Base-by-base conservation (phyloP, 2,329 filamentous ascomycete species). In the Nigrospora osmanthi region DNA sequence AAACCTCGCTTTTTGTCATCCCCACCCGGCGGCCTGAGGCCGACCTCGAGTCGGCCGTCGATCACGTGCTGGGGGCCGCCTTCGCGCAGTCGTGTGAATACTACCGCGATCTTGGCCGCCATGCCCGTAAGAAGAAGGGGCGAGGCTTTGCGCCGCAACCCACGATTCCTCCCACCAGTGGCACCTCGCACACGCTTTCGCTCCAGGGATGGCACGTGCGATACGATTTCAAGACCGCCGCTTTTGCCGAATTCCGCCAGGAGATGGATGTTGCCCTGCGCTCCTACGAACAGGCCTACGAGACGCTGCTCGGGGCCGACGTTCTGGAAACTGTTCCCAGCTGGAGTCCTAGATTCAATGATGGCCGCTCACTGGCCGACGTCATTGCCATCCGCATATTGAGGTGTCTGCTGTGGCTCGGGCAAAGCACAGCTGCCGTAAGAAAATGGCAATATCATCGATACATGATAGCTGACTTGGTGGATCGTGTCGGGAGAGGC, bases 71-170 rank as follows among this genome's bases (percentile, higher is more conserved):
- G 39, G 71, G 79, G 2, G 77, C 83, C 1, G 64, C 96, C 38
- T 89, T 91, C 48, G 80, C 83, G 1, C 72, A 82, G 16, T 81
- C 87, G 16, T 70, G 91, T 38, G 93, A 98, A 56, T 95, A 96
- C 64, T 97, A 97, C 62, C 78, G 90, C 38, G 91, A 98, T 55
- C 74, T 97, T 12, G 89, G 89, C n/a, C 90, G 95, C 48, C 91
- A 95, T 69, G 77, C 86, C 11, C 81, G 90, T 53, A 85, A 93
- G 61, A 97, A 97, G 71, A 85, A 87, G 53, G 85, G 86, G 39
- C 79, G 89, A 47, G 85, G 87, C 9, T 74, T 81, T 15, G 81
- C 86, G 13, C 89, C 89, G 11, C 82, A 85, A 40, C 89, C 90
- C 3, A 91, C 89, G 7, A 76, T 88, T 31, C 87, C 89, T 5